A percentile compares a stretch with the other conserved stretches of the same genome.
Conservation (phyloP, 2,329 filamentous ascomycete species). For the Alternaria panax region DNA sequence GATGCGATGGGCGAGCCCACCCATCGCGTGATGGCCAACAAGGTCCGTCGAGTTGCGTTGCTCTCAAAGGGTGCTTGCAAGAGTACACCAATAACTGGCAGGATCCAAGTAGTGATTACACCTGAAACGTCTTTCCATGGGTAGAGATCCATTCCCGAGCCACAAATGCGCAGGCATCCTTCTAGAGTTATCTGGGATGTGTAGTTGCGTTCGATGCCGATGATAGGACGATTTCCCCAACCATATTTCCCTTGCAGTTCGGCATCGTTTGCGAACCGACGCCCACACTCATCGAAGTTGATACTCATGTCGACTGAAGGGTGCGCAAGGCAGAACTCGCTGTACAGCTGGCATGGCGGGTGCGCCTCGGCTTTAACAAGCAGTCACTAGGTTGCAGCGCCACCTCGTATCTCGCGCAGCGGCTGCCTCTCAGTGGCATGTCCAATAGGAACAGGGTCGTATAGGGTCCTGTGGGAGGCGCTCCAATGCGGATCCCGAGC, state of each 20-base stretch:
- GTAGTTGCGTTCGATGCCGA: conserved; percentile 19
- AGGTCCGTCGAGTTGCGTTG: conserved; percentile 47
- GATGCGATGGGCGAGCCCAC: conserved; percentile 49
- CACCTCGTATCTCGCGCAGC: not conserved
- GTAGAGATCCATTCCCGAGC: conserved; percentile 42
- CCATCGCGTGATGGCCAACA: conserved; percentile 49
- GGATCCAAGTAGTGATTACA: conserved; percentile 53
- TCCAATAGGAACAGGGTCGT: not conserved
- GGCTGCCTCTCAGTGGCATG: not conserved
- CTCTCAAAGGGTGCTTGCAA: conserved; percentile 54
- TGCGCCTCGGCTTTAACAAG: not conserved
- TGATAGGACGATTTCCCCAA: conserved; percentile 18
- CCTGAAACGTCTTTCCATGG: conserved; percentile 40
- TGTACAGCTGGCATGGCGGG: not conserved
- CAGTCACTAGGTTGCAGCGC: not conserved
- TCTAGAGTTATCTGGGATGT: conserved; percentile 40
- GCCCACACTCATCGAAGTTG: conserved; percentile 4
- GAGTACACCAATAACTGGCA: conserved; percentile 50
- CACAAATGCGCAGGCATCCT: conserved; percentile 48
- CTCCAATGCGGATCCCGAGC: not conserved
- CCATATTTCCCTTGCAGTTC: conserved; percentile 18
- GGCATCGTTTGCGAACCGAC: conserved; percentile 3
- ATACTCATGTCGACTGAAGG: not conserved
- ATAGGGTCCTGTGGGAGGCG: not conserved
- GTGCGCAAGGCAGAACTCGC: not conserved